A percentile compares a stretch with the other conserved stretches of the same genome.
phyloP scores from a whole-genome alignment of 805 yeast species.

The Pichia kluyveri region DNA sequence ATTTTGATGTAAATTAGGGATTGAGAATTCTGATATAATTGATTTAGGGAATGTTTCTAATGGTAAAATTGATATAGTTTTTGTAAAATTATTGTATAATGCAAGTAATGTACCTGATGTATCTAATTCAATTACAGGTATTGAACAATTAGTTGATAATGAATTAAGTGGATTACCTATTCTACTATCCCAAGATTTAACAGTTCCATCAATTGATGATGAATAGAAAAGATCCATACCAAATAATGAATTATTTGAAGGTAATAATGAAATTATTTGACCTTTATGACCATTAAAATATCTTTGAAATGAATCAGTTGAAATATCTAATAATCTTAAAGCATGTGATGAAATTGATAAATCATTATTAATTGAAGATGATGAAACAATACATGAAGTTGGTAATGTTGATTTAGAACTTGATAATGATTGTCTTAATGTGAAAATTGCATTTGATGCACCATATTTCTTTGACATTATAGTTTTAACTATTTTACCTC shows the following conservation, averaged over 20 bases:
- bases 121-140: conserved; percentile 56
- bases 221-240: conserved; percentile 32
- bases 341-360: conserved; percentile 45
- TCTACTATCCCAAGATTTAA: conserved; percentile 81
- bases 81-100: conserved; percentile 22
- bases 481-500: conserved; percentile 61
- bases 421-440: conserved; percentile 20
- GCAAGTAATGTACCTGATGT: conserved; percentile 82
- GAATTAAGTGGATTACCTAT: conserved; percentile 32
- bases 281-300: conserved; percentile 85
- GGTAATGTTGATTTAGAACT: conserved; percentile 42
- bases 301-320: conserved; percentile 70
- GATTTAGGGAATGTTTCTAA: conserved; percentile 10
- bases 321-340: conserved; percentile 66
- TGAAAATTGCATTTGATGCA: conserved; percentile 75
- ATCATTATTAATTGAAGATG: conserved; percentile 41
- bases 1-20: neutral
- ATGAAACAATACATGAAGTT: conserved; percentile 65
- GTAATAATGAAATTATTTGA: conserved; percentile 58
- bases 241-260: conserved; percentile 55
- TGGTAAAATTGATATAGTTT: conserved; percentile 14
- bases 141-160: neutral
- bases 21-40: neutral
- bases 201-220: conserved; percentile 66
- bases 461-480: conserved; percentile 87